These are phyloP conservation scores for Ochetophila trinervis DNA, from an alignment of 306 rosid genomes.

Conservation along the genomic window DNA sequence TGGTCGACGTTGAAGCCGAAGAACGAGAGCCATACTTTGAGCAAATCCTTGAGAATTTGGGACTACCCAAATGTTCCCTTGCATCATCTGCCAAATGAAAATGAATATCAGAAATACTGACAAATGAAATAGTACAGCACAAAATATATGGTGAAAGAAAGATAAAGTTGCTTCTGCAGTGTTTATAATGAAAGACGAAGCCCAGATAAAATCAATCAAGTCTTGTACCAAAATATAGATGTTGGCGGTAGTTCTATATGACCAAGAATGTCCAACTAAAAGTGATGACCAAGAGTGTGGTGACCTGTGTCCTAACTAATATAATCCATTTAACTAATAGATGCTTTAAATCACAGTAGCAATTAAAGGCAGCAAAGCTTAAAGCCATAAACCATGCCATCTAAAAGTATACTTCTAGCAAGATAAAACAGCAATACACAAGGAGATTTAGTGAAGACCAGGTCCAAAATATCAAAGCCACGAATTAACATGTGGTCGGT, in stretches of 20 bases:
- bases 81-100: conserved; percentile 79
- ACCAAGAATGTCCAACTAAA: too few species aligned
- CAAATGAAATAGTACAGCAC: not conserved
- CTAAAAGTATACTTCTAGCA: too few species aligned
- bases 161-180: not conserved
- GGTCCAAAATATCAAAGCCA: not conserved
- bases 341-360: not conserved
- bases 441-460: too few species aligned
- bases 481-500: not conserved
- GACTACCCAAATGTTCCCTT: conserved; percentile 82
- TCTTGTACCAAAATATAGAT: too few species aligned
- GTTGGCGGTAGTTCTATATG: too few species aligned
- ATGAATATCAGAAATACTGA: conserved; percentile 5
- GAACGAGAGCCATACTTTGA: conserved; percentile 87
- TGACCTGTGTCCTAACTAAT: not conserved
- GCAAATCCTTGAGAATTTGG: conserved; percentile 72
- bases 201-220: too few species aligned
- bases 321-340: not conserved
- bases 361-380: too few species aligned
- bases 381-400: too few species aligned
- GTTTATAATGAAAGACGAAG: not conserved
- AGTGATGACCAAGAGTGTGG: too few species aligned
- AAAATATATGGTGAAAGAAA: not conserved
- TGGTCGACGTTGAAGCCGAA: conserved; percentile 69
- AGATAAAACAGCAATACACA: too few species aligned